phyloP scores from a whole-genome alignment of 1,284 basidiomycete genomes.

The Pseudozyma sp. region DNA sequence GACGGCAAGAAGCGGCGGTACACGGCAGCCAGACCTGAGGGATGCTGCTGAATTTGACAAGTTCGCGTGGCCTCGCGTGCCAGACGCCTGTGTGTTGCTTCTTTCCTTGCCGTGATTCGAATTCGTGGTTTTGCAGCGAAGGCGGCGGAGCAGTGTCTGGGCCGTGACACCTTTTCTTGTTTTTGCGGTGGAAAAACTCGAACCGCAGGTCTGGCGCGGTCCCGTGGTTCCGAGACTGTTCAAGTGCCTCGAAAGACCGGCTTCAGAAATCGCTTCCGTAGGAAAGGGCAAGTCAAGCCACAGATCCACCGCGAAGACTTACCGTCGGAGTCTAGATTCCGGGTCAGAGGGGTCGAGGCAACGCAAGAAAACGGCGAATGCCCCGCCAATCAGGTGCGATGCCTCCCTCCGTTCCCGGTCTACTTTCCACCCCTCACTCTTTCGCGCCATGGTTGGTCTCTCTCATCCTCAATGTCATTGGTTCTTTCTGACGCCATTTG shows the following conservation, averaged over 20 bases:
- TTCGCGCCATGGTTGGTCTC: not conserved
- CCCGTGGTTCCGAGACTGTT: conserved; percentile 1
- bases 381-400: not conserved
- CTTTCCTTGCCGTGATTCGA: too few relatives aligned
- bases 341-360: too few relatives aligned
- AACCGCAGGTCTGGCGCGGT: conserved; percentile 7
- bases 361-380: conserved; percentile 1
- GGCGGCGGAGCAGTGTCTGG: too few relatives aligned
- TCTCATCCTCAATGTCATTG: not conserved
- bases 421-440: not conserved
- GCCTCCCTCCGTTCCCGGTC: not conserved
- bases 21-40: not conserved
- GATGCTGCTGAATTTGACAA: not conserved
- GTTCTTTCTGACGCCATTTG: not conserved
- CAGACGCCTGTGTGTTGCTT: not conserved
- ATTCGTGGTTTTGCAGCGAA: too few relatives aligned
- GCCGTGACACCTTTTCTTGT: too few relatives aligned
- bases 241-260: not conserved
- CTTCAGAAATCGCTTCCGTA: not conserved
- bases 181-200: not conserved
- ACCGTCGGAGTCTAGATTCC: conserved; percentile 2
- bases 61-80: conserved; percentile 13
- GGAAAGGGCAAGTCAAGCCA: too few relatives aligned
- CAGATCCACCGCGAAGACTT: too few relatives aligned
- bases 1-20: not conserved